Conservation (phyloP, 2,329 filamentous ascomycete genomes). For the Calonectria pseudoreteaudii region DNA sequence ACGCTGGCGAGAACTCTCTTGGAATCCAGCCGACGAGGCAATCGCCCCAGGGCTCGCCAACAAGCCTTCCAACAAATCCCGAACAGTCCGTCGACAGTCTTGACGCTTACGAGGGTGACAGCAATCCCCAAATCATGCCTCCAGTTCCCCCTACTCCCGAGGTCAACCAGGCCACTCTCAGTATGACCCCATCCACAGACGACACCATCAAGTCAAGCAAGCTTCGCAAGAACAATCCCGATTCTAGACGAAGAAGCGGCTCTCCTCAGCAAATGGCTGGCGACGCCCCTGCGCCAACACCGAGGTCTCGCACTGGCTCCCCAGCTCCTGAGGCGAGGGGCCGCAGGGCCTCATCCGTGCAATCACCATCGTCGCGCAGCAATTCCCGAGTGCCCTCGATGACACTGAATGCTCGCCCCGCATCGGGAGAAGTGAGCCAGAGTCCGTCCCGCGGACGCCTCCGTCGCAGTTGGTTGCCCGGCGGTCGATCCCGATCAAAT, state of each 20-base stretch:
- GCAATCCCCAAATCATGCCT: slow-evolving; percentile 44
- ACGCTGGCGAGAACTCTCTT: slow-evolving; percentile 33
- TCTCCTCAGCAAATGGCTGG: slow-evolving; percentile 45
- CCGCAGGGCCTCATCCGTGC: slow-evolving; percentile 61
- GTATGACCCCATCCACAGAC: slow-evolving; percentile 26
- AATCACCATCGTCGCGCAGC: slow-evolving; percentile 49
- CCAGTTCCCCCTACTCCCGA: slow-evolving; percentile 47
- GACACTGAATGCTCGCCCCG: slow-evolving; percentile 45
- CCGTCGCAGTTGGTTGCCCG: slow-evolving; percentile 67
- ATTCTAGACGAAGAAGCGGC: slow-evolving; percentile 47
- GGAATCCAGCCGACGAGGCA: slow-evolving; percentile 25
- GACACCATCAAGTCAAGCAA: slow-evolving; percentile 41
- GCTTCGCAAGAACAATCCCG: slow-evolving; percentile 47
- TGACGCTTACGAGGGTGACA: slow-evolving; percentile 34
- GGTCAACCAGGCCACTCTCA: slow-evolving; percentile 35
- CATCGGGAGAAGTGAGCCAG: slow-evolving; percentile 51
- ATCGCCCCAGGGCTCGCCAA: slow-evolving; percentile 28
- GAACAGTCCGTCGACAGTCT: slow-evolving; percentile 30
- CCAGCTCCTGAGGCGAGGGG: slow-evolving; percentile 53
- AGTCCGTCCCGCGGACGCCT: slow-evolving; percentile 59
- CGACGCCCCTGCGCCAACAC: slow-evolving; percentile 33
- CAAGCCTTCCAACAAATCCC: slow-evolving; percentile 26
- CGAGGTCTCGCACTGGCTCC: slow-evolving; percentile 44
- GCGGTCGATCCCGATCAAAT: slow-evolving; percentile 63
- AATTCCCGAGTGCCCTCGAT: slow-evolving; percentile 48